Evolutionary conservation across 108 stramenopile genomes (phyloP), one percentile per base, ranked within the genome.

Genomic region (Schizochytrium sp.): DNA sequence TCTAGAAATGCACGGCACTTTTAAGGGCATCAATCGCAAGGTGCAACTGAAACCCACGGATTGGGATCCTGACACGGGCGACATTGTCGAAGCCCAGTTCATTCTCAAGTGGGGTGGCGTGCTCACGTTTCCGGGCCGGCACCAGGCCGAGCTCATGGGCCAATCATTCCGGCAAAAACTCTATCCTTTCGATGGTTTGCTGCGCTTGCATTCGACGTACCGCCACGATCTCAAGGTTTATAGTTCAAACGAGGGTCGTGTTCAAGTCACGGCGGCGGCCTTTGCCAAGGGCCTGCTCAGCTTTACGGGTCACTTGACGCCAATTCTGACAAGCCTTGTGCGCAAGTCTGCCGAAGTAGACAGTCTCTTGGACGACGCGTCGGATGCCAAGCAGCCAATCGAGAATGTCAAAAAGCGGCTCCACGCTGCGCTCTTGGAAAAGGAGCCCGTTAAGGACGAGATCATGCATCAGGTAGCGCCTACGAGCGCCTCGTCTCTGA

Each of bases 21-120:
- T 98, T 88, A 88, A 92, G n/a, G 99, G 99, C 28, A 92, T 97
- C 91, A 99, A 98, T 90, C 95, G 99, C 29, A 99, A 99, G 90
- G 87, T 99, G 43, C 99, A 99, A 91, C 95, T 99, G 91, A 99
- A 99, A 90, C 98, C 98, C 4, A 91, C 88, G 18, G 90, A 95
- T 72, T 87, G 87, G 57, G 87, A 87, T 5, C 60, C 69, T 58
- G 58, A 23, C 28, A 58, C 87, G 34, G 87, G 53, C 87, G 59
- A 29, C 21, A 34, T 71, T 76, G 91, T 92, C 10, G 91, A 96
- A 91, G 92, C 98, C 21, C 96, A 96, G 87, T 89, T 99, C 5
- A 96, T 99, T 76, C 92, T 99, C 23, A 99, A 99, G 93, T 99
- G 98, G 98, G 99, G 99, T 16, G 99, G 99, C 0, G 98, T 97